phyloP scores from a whole-genome alignment of 2,329 filamentous ascomycete species.

The Exophiala alcalophila region DNA sequence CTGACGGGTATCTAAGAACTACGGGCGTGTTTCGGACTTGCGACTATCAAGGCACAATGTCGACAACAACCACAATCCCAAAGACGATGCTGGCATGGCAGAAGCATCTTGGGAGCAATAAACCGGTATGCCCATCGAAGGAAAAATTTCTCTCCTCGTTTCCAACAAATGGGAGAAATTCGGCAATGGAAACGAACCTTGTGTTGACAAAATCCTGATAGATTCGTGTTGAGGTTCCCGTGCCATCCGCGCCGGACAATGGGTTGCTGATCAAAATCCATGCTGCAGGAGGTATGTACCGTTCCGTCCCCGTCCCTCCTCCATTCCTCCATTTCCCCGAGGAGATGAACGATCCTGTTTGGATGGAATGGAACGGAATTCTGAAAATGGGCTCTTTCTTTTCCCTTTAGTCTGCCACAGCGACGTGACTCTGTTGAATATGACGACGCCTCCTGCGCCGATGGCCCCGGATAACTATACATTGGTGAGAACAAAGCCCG shows the following conservation, averaged over 20 bases:
- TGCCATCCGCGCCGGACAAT: conserved; percentile 10
- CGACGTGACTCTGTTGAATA: conserved; percentile 7
- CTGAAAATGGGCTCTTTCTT: too few relatives aligned
- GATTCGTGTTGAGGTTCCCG: conserved; percentile 16
- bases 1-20: too few relatives aligned
- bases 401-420: conserved; percentile 17
- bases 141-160: neutral
- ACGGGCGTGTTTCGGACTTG: too few relatives aligned
- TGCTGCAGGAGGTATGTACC: conserved; percentile 19
- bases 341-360: too few relatives aligned
- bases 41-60: neutral
- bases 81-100: conserved; percentile 25
- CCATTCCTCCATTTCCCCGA: too few relatives aligned
- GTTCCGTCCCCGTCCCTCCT: too few relatives aligned
- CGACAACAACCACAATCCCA: conserved; percentile 3
- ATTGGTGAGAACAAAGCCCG: neutral
- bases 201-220: conserved; percentile 2
- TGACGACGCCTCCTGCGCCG: neutral
- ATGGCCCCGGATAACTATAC: conserved; percentile 5
- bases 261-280: conserved; percentile 19
- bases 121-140: conserved; percentile 7
- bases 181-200: too few relatives aligned
- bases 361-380: too few relatives aligned
- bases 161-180: too few relatives aligned
- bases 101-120: conserved; percentile 16